Evolutionary conservation across 179 eudicot genomes (phyloP).

Genomic region (Drosera spatulata): DNA sequence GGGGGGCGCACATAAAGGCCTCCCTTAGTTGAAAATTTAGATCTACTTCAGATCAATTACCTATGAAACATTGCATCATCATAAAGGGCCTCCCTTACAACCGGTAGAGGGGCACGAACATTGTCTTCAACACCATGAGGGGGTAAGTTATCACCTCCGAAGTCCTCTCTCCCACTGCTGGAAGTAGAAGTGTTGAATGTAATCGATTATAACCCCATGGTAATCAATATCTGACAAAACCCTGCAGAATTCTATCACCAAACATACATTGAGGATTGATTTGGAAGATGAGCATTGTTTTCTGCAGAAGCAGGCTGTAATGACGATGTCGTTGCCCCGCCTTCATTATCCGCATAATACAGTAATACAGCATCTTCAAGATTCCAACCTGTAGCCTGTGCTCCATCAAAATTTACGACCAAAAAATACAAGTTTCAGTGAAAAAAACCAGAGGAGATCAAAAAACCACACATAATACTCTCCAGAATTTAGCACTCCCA

Average conservation of each 20-base stretch:
- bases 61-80: constrained; percentile 48
- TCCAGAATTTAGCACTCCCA: no score
- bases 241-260: neutral
- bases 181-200: constrained; percentile 7
- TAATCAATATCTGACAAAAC: neutral
- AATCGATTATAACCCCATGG: neutral
- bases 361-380: constrained; percentile 98
- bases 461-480: no score
- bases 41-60: constrained; percentile 19
- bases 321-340: constrained; percentile 23
- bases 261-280: constrained; percentile 43
- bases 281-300: constrained; percentile 19
- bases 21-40: no score
- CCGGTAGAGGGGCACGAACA: constrained; percentile 89
- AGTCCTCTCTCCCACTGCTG: constrained; percentile 38
- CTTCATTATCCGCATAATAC: constrained; percentile 74
- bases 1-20: no score
- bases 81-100: constrained; percentile 88
- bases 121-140: constrained; percentile 31
- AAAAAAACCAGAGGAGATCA: no score
- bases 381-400: constrained; percentile 93
- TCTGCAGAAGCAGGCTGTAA: constrained; percentile 26
- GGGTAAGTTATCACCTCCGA: constrained; percentile 12
- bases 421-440: no score
- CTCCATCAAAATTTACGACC: neutral